These are phyloP conservation scores for Theileria luwenshuni DNA, from an alignment of 169 alveolate species.

Conservation along the genomic window DNA sequence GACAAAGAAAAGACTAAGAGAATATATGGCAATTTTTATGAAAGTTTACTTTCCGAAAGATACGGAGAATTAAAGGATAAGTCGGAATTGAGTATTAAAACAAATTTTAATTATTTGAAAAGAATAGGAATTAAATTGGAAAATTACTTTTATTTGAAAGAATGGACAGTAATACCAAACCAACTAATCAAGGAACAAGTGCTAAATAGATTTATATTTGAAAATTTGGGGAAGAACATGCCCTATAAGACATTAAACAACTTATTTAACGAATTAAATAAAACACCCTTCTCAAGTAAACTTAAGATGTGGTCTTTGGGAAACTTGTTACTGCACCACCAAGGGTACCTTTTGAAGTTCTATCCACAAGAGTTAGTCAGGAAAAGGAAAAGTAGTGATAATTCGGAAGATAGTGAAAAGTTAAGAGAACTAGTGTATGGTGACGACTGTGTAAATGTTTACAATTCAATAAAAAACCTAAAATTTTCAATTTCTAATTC, in stretches of 20 bases:
- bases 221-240: neutral
- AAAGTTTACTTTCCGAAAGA: neutral
- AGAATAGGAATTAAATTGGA: conserved; percentile 28
- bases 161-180: conserved; percentile 50
- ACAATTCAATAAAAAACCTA: neutral
- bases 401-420: neutral
- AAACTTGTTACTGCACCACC: conserved; percentile 30
- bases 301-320: conserved; percentile 25
- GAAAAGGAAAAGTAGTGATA: neutral
- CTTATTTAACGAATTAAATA: conserved; percentile 6
- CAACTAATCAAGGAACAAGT: conserved; percentile 33
- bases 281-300: conserved; percentile 20
- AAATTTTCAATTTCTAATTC: neutral
- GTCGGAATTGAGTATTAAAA: neutral
- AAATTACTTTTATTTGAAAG: conserved; percentile 30
- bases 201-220: conserved; percentile 20
- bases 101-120: conserved; percentile 17
- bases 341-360: conserved; percentile 31
- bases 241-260: conserved; percentile 14
- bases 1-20: neutral
- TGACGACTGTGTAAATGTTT: neutral
- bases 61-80: neutral
- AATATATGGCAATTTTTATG: neutral
- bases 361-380: neutral
- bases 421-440: neutral